A percentile compares a stretch with the other conserved stretches of the same genome.
These are phyloP conservation scores for Rhazya stricta DNA, from an alignment of 257 asterid species.

Conservation along the genomic window DNA sequence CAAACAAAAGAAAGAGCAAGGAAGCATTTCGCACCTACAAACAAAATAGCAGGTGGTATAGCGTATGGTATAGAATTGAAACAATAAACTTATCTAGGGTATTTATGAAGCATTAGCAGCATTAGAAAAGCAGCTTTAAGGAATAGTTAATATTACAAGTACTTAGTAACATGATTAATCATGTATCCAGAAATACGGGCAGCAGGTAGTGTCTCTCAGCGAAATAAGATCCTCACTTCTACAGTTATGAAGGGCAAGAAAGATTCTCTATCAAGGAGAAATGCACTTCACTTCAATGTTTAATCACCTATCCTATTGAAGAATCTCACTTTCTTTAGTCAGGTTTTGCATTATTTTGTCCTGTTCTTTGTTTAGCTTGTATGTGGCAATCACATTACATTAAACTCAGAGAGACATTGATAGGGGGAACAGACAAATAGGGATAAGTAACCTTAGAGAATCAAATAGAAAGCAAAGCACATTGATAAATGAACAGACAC, in stretches of 20 bases:
- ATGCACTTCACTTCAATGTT: not conserved
- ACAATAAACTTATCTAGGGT: not conserved
- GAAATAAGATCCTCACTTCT: not conserved
- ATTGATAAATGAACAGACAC: not conserved
- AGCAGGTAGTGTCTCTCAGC: not conserved
- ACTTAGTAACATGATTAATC: not conserved
- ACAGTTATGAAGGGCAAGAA: not conserved
- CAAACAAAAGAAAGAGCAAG: not conserved
- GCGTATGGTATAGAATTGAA: not conserved
- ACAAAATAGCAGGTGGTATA: not conserved
- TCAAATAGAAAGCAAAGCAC: not conserved
- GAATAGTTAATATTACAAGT: not conserved
- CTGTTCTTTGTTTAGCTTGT: not conserved
- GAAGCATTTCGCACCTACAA: not conserved
- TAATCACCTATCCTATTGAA: not conserved
- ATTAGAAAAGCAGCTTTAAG: not conserved
- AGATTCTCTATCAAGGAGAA: not conserved
- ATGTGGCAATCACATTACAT: not conserved
- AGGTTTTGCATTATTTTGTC: not conserved
- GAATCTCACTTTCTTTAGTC: not conserved
- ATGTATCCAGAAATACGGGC: not conserved
- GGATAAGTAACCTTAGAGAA: not conserved
- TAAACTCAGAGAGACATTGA: not conserved
- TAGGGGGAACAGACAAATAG: not conserved
- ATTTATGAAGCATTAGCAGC: not conserved